Percentiles rank a stretch among this genome's conserved stretches.
phyloP scores from a whole-genome alignment of 805 yeast species.

The Candida anglica region DNA sequence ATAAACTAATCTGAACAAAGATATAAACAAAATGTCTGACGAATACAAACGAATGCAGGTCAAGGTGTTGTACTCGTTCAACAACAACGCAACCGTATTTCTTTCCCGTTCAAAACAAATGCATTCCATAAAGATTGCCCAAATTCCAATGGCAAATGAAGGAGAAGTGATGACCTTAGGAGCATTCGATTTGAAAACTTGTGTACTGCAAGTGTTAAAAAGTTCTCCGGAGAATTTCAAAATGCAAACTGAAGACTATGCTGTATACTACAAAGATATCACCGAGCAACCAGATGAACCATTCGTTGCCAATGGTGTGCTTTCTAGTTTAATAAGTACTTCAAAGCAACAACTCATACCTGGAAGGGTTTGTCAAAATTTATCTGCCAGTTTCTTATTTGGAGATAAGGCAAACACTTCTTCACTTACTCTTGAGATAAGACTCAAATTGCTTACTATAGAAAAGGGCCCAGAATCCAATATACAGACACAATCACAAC shows the following conservation, averaged over 20 bases:
- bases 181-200: conserved; percentile 36
- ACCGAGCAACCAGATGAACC: conserved; percentile 49
- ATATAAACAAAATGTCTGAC: conserved; percentile 4
- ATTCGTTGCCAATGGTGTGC: conserved; percentile 39
- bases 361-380: conserved; percentile 57
- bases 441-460: conserved; percentile 45
- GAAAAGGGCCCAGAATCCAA: conserved; percentile 13
- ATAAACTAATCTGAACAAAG: no score
- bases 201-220: conserved; percentile 33
- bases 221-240: conserved; percentile 42
- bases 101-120: conserved; percentile 34
- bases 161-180: conserved; percentile 34
- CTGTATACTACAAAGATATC: conserved; percentile 43
- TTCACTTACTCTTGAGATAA: conserved; percentile 53
- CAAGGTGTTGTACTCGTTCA: conserved; percentile 42
- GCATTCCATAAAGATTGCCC: conserved; percentile 34
- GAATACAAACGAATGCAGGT: conserved; percentile 39
- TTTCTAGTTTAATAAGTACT: conserved; percentile 25
- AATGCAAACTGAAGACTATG: conserved; percentile 36
- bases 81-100: conserved; percentile 39
- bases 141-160: conserved; percentile 26
- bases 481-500: conserved; percentile 8
- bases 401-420: conserved; percentile 34
- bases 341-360: conserved; percentile 31
- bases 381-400: conserved; percentile 41